Conservation (phyloP, 2,329 filamentous ascomycete genomes). For the Alternaria longipes region DNA sequence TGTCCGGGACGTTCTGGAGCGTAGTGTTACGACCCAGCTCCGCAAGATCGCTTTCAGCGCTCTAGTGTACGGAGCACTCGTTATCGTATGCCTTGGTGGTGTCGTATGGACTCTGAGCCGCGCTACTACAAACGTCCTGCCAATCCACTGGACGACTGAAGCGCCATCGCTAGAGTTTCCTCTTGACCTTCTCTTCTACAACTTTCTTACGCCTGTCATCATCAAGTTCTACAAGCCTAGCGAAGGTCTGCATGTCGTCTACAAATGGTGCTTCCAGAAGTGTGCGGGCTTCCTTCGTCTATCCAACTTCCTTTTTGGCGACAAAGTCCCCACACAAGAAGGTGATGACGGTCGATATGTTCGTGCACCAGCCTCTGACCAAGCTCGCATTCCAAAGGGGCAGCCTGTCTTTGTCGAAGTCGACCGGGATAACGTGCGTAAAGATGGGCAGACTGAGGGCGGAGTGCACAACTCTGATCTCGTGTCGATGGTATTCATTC, state of each 20-base stretch:
- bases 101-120: conserved; percentile 91
- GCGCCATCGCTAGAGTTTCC: conserved; percentile 95
- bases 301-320: conserved; percentile 92
- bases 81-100: conserved; percentile 91
- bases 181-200: conserved; percentile 93
- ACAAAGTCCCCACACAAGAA: conserved; percentile 83
- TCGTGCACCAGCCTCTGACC: conserved; percentile 91
- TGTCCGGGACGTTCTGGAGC: conserved; percentile 93
- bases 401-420: conserved; percentile 82
- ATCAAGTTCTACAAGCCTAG: conserved; percentile 86
- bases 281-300: conserved; percentile 83
- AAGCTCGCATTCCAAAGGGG: conserved; percentile 91
- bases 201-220: conserved; percentile 90
- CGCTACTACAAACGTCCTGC: conserved; percentile 75
- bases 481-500: conserved; percentile 71
- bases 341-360: conserved; percentile 84
- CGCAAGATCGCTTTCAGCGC: conserved; percentile 97
- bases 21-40: conserved; percentile 89
- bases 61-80: conserved; percentile 91
- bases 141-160: conserved; percentile 92
- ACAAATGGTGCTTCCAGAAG: conserved; percentile 94
- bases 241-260: conserved; percentile 83
- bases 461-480: conserved; percentile 56
- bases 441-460: conserved; percentile 64
- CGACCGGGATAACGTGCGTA: conserved; percentile 70